Conservation (phyloP, 2,329 filamentous ascomycete genomes). For the Stachybotrys echinatus region DNA sequence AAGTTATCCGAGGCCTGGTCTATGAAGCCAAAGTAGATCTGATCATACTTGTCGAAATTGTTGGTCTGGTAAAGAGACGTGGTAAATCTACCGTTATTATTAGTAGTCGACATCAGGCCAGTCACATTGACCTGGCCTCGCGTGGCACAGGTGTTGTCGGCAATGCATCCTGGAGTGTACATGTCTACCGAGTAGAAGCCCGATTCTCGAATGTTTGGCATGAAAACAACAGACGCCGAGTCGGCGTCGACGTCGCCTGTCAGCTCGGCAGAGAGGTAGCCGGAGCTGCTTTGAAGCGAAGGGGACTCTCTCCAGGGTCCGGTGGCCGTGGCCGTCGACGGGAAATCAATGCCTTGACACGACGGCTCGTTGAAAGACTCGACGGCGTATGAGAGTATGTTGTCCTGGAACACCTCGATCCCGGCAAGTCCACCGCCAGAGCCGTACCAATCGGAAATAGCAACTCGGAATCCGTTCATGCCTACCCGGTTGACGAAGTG, state of each 20-base stretch:
- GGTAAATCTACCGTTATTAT: conserved; percentile 40
- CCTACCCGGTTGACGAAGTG: conserved; percentile 81
- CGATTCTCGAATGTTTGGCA: conserved; percentile 78
- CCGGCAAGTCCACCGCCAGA: conserved; percentile 77
- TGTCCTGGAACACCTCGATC: conserved; percentile 80
- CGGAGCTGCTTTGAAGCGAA: conserved; percentile 63
- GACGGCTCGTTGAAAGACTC: conserved; percentile 82
- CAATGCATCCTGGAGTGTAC: conserved; percentile 85
- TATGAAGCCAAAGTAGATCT: conserved; percentile 80
- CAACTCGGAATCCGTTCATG: conserved; percentile 81
- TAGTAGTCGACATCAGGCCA: conserved; percentile 54
- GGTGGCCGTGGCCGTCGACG: conserved; percentile 62
- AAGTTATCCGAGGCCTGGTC: conserved; percentile 70
- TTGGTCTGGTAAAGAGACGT: conserved; percentile 82
- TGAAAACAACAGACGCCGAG: conserved; percentile 68
- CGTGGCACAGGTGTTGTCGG: conserved; percentile 69
- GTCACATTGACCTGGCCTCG: conserved; percentile 82
- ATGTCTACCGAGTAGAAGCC: conserved; percentile 89
- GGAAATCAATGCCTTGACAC: conserved; percentile 58
- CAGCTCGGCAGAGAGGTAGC: conserved; percentile 70
- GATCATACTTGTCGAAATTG: conserved; percentile 93
- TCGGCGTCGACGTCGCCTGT: conserved; percentile 48
- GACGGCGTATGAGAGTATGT: conserved; percentile 81
- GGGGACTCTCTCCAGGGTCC: conserved; percentile 70
- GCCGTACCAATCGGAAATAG: conserved; percentile 85